These are phyloP conservation scores for Rachicladosporium sp. DNA, from an alignment of 2,329 filamentous ascomycete species.

Conservation along the genomic window DNA sequence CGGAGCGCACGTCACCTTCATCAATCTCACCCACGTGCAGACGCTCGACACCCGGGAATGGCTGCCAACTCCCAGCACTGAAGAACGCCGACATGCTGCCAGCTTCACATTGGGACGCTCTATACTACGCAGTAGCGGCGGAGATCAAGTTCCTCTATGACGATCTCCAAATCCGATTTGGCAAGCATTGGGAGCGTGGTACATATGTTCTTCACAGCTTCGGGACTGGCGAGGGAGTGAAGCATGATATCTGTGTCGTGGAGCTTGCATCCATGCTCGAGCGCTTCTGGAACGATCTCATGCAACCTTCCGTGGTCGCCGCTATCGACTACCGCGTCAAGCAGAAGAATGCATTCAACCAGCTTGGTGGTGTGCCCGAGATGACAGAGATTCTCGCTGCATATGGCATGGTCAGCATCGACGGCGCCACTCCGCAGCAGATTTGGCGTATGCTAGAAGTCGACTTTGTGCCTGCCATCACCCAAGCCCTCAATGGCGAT, in stretches of 20 bases:
- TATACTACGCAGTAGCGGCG: conserved; percentile 12
- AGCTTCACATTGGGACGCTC: conserved; percentile 8
- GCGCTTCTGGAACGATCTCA: conserved; percentile 10
- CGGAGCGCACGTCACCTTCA: neutral
- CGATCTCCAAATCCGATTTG: conserved; percentile 7
- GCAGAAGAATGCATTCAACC: neutral
- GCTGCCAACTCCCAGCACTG: conserved; percentile 2
- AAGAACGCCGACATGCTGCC: conserved; percentile 2
- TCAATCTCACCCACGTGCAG: conserved; percentile 2
- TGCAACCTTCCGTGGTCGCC: conserved; percentile 7
- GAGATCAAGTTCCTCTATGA: conserved; percentile 11
- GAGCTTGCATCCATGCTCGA: conserved; percentile 12
- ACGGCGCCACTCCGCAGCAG: no score
- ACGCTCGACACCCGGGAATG: neutral
- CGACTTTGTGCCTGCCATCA: no score
- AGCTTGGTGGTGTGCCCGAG: no score
- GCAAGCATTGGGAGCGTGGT: conserved; percentile 6
- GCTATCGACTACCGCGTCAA: conserved; percentile 12
- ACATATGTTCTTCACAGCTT: conserved; percentile 8
- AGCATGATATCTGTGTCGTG: conserved; percentile 6
- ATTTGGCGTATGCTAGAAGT: no score
- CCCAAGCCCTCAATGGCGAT: no score
- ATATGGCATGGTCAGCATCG: no score
- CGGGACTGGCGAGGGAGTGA: conserved; percentile 4
- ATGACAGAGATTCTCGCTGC: no score